phyloP scores from a whole-genome alignment of 2,329 filamentous ascomycete genomes.

The Fusarium pseudograminearum region DNA sequence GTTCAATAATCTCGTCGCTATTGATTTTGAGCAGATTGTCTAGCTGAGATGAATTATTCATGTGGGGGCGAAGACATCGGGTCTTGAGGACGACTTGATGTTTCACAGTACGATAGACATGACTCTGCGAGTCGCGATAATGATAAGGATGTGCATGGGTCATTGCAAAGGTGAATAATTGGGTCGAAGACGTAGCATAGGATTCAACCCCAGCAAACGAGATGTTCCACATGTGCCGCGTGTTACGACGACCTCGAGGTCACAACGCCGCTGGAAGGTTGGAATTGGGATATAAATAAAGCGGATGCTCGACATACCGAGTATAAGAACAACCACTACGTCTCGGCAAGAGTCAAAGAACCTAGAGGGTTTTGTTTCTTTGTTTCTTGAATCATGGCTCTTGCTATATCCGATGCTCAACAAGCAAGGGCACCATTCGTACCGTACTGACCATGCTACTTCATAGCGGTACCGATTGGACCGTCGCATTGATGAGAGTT shows the following conservation, averaged over 20 bases:
- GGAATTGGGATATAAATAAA: not conserved
- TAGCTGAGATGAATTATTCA: not conserved
- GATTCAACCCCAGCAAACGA: not conserved
- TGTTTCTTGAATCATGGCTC: not conserved
- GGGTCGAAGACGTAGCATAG: not conserved
- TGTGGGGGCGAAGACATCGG: not conserved
- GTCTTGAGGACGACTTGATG: not conserved
- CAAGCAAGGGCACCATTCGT: not conserved
- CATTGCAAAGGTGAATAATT: not conserved
- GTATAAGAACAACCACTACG: not conserved
- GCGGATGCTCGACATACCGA: not conserved
- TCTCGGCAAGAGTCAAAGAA: not conserved
- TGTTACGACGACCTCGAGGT: not conserved
- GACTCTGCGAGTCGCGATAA: not conserved
- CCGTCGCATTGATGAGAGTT: accelerated
- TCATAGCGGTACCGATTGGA: not conserved
- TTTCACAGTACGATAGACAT: not conserved
- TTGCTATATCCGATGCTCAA: not conserved
- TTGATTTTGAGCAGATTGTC: not conserved
- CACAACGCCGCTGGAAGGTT: not conserved
- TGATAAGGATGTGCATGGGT: not conserved
- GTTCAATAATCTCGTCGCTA: not conserved
- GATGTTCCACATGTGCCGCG: not conserved
- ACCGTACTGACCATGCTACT: not conserved
- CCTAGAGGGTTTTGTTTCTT: not conserved